phyloP scores from a whole-genome alignment of 345 rosid genomes.

The Xanthoceras sorbifolium region DNA sequence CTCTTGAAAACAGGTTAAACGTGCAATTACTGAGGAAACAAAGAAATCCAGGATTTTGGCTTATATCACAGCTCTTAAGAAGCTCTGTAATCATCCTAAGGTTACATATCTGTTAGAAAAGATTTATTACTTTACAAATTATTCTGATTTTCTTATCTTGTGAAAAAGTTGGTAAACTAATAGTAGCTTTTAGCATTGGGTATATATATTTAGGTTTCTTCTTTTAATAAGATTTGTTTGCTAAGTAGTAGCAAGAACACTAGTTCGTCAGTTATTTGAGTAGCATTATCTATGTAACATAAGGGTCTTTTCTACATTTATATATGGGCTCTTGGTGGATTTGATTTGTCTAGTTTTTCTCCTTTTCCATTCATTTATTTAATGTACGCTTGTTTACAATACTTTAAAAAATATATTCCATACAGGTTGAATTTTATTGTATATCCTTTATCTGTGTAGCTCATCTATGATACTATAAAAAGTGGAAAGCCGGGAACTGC shows the following conservation, averaged over 20 bases:
- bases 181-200: neutral
- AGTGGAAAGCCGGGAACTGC: conserved; percentile 75
- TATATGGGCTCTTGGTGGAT: neutral
- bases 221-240: neutral
- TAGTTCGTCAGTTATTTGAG: neutral
- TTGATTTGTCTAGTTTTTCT: conserved; percentile 11
- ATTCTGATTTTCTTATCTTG: neutral
- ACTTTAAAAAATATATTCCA: neutral
- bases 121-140: neutral
- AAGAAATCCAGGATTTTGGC: conserved; percentile 94
- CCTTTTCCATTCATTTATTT: conserved; percentile 8
- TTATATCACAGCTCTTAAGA: conserved; percentile 96
- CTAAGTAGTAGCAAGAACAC: neutral
- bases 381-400: neutral
- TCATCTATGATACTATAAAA: conserved; percentile 86
- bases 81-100: conserved; percentile 99
- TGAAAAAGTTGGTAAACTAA: neutral
- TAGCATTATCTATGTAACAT: neutral
- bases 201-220: neutral
- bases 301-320: neutral
- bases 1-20: conserved; percentile 64
- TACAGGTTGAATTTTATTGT: conserved; percentile 17
- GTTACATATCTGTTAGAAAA: conserved; percentile 31
- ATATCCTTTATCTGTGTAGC: conserved; percentile 50
- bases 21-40: conserved; percentile 72